Base-by-base conservation (phyloP, 257 asterid species). In the Misopates orontium region DNA sequence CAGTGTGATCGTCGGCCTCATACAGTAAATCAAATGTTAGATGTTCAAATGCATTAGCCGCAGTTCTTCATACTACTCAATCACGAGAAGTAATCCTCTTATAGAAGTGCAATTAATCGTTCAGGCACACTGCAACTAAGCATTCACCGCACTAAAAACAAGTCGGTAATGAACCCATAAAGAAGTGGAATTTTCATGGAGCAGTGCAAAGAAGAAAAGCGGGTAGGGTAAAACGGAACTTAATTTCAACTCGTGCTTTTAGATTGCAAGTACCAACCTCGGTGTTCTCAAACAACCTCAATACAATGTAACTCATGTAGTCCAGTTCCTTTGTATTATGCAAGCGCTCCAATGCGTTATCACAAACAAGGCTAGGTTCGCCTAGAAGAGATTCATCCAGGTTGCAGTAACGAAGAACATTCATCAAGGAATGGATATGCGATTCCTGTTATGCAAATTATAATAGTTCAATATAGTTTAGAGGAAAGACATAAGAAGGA, bases 401-500 rank as follows among this genome's bases (percentile, higher is more conserved):
- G 71, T 94, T 85, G 85, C 99, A 94, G 63, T 94, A 94, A 42
- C 99, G 99, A 78, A 94, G 95, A 66, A 94, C 99, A 66, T 94
- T 94, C 95, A 94, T 90, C 80, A 94, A 71, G 17, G 99, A 94
- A 76, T 94, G 99, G 45, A 94, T 90, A 76, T 94, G 99, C 14
- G 99, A 94, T 82, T 94, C 99, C 99, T 94, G 78, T 62, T 66
- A 77, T 71, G 39, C 64, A 67, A 55, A 71, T 51, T 24, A 70
- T 24, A 25, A 52, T 24, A 40, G 60, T 54, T 56, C 40, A 66
- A 50, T 36, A 64, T 31, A 65, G 58, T 61, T 66, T 41, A 67
- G 75, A 64, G 17, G 36, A 21, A 19, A 48, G 40, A 50, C 21
- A 15, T 40, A 42, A 36, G 18, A 72, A 50, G 47, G 47, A 41